Percentiles rank a stretch among this genome's conserved stretches.
These are phyloP conservation scores for Sergeia podlipaevii DNA, from an alignment of 208 protist genomes.

Conservation along the genomic window DNA sequence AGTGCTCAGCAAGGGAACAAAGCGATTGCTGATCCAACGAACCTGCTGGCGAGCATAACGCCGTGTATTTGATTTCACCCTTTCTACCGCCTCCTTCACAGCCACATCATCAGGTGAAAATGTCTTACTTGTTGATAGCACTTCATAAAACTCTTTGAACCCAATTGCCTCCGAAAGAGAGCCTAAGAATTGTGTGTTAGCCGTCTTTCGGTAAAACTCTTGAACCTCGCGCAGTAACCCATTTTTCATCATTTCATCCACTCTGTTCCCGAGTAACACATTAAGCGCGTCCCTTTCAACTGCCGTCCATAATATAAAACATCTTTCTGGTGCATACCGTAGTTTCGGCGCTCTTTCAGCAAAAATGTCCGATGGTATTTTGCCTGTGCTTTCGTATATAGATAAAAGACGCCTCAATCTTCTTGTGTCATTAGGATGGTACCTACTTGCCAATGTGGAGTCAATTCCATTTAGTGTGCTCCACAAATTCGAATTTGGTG, in stretches of 20 bases:
- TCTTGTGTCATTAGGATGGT: constrained; percentile 84
- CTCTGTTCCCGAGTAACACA: constrained; percentile 42
- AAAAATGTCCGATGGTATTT: constrained; percentile 53
- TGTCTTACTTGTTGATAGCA: too few species aligned
- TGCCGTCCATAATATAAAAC: constrained; percentile 71
- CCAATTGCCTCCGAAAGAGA: constrained; percentile 65
- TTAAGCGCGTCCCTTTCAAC: constrained; percentile 36
- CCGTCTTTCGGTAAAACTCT: constrained; percentile 18
- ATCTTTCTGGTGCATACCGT: constrained; percentile 22
- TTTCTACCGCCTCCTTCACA: constrained; percentile 25
- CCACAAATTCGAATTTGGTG: constrained; percentile 30
- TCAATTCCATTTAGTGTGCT: constrained; percentile 61
- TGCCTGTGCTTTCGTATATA: constrained; percentile 52
- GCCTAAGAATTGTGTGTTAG: constrained; percentile 6
- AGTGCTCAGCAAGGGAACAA: constrained; percentile 31
- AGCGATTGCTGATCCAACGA: constrained; percentile 75
- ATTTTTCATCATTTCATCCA: constrained; percentile 73
- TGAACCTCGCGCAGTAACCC: constrained; percentile 67
- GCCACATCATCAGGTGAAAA: constrained; percentile 5
- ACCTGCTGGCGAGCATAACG: constrained; percentile 78
- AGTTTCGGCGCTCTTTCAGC: constrained; percentile 13
- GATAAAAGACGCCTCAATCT: constrained; percentile 74
- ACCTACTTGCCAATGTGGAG: constrained; percentile 45
- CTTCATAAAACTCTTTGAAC: constrained; percentile 68
- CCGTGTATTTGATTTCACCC: constrained; percentile 67